A percentile compares a stretch with the other conserved stretches of the same genome.
phyloP scores from a whole-genome alignment of 768 basidiomycete genomes.

The Amanita muscaria region DNA sequence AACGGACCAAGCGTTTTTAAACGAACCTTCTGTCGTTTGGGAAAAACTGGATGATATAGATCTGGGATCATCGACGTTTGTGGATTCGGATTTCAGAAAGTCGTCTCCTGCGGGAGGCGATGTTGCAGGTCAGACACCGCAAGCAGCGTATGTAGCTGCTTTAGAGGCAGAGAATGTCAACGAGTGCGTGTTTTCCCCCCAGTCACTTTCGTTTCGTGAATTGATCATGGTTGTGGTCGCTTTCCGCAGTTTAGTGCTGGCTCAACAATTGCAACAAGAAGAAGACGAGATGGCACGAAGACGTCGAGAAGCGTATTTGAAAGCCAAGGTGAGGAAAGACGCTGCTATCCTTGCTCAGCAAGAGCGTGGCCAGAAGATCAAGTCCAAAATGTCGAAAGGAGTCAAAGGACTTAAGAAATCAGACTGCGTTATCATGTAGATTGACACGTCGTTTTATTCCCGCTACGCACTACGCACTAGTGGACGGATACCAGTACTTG shows the following conservation, averaged over 20 bases:
- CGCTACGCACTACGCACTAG: too few species aligned
- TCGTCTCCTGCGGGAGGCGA: slow-evolving; percentile 73
- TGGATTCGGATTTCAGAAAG: slow-evolving; percentile 58
- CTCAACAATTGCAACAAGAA: slow-evolving; percentile 70
- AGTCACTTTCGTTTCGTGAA: not conserved
- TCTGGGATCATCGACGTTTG: slow-evolving; percentile 67
- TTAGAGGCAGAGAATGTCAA: slow-evolving; percentile 37
- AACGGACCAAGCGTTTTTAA: slow-evolving; percentile 74
- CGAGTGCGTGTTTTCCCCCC: slow-evolving; percentile 57
- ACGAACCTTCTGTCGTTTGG: slow-evolving; percentile 81
- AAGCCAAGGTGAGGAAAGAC: slow-evolving; percentile 16
- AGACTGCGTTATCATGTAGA: slow-evolving; percentile 54
- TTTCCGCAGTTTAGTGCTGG: slow-evolving; percentile 49
- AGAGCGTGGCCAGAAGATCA: slow-evolving; percentile 19
- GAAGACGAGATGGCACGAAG: slow-evolving; percentile 53
- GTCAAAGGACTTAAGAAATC: slow-evolving; percentile 28
- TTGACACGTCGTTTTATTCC: too few species aligned
- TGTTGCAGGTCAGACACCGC: slow-evolving; percentile 64
- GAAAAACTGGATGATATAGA: slow-evolving; percentile 87
- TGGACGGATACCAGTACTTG: too few species aligned
- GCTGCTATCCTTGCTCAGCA: slow-evolving; percentile 18
- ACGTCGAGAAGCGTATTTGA: slow-evolving; percentile 24
- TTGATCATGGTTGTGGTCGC: not conserved
- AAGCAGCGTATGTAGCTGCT: slow-evolving; percentile 44
- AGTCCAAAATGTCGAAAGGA: slow-evolving; percentile 19